Base-by-base conservation (phyloP, 75 land plant genomes). In the Sequoia sempervirens region DNA sequence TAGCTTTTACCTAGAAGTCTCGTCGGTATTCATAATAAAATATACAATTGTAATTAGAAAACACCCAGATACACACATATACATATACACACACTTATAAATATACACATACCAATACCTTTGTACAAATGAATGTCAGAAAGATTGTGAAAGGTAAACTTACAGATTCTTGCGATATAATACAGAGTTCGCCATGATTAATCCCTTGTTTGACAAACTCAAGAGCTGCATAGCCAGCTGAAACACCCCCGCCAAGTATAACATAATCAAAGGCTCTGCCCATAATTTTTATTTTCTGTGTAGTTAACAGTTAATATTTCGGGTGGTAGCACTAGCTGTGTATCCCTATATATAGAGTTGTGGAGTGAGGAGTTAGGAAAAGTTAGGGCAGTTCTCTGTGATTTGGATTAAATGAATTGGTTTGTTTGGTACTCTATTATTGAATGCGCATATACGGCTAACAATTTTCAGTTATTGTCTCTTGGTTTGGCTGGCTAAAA, bases 151-250 rank as follows among this genome's bases (percentile, higher is more conserved):
- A 3, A 36, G 38, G 34, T 34, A 53, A 85, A 40, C 91, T 82
- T 83, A 97, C 99, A 15, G 93, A 50, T 85, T 97, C 99, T 72
- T 92, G 95, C 17, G 99, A 93, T 56, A 97, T 93, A 78, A 97
- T 95, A 85, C 97, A 95, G 41, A 97, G 90, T 74, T 97, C 95
- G 4, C 99, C 99, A 32, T 66, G 90, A 64, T 88, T 81, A 46
- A 95, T 86, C 2, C 99, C 99, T 40, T 89, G 69, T 61, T 88
- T 90, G 18, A 89, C 88, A 85, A 97, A 97, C 83, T 97, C 97
- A 30, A 90, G 93, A 38, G 99, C 96, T 13, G 97, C 99, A 80
- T 97, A 95, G 1, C 99, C 99, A 84, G 97, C 97, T 18, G 95
- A 92, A 5, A 93, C 95, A 2, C 97, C 97, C 37, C 97, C 95